phyloP scores from a whole-genome alignment of 306 rosid species.

The Malus sylvestris region DNA sequence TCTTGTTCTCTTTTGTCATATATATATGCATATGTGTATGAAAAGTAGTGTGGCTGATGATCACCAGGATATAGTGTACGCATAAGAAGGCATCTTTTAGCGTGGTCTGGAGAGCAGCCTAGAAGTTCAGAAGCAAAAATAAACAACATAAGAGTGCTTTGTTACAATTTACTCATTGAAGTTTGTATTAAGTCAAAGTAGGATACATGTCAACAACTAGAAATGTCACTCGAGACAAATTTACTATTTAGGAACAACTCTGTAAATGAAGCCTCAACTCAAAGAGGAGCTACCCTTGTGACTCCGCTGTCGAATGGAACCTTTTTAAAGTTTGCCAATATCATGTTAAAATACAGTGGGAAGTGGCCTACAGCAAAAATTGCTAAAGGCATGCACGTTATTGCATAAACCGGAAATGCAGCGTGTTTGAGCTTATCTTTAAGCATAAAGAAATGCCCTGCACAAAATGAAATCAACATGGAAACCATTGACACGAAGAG shows the following conservation, averaged over 20 bases:
- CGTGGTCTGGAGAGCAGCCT: too few species aligned
- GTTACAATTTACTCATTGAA: neutral
- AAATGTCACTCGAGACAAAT: neutral
- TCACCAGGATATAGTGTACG: too few species aligned
- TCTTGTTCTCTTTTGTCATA: too few species aligned
- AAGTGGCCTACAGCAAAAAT: conserved; percentile 42
- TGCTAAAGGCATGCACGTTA: conserved; percentile 34
- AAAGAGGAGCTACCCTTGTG: conserved; percentile 29
- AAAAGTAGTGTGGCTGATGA: too few species aligned
- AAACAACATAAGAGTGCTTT: neutral
- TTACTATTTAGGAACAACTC: too few species aligned
- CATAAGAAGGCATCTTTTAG: too few species aligned
- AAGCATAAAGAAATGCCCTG: conserved; percentile 42
- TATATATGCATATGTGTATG: too few species aligned
- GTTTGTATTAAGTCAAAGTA: neutral
- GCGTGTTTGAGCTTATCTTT: conserved; percentile 19
- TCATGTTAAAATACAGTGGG: conserved; percentile 41
- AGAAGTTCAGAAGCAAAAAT: too few species aligned
- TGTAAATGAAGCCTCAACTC: neutral
- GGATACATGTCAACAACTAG: neutral
- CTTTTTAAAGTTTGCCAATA: conserved; percentile 20
- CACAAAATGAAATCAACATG: conserved; percentile 38
- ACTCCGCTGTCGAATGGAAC: neutral
- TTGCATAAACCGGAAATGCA: conserved; percentile 25
- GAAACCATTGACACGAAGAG: conserved; percentile 43